Evolutionary conservation across 2,329 filamentous ascomycete species (phyloP).

Genomic region (Fusarium guadeloupense): DNA sequence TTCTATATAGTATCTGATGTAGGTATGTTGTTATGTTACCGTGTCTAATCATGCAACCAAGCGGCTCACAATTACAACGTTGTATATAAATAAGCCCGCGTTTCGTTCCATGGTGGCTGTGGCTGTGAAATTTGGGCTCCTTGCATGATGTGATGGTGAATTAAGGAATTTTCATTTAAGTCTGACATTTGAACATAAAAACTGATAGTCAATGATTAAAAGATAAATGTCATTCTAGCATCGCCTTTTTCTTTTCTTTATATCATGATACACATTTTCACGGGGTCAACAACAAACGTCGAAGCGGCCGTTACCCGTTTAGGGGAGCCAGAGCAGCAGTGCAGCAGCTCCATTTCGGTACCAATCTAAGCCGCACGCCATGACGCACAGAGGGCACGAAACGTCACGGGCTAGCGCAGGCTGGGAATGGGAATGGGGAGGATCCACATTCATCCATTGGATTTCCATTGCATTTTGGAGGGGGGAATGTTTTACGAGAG

Average conservation of each 20-base stretch:
- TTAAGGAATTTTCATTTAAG: background rate
- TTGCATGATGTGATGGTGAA: slow-evolving; percentile 15
- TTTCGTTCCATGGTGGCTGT: slow-evolving; percentile 31
- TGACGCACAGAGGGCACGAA: slow-evolving; percentile 34
- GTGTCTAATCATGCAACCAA: background rate
- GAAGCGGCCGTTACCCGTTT: slow-evolving; percentile 21
- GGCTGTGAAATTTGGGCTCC: slow-evolving; percentile 28
- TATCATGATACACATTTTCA: background rate
- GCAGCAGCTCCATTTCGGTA: slow-evolving; percentile 22
- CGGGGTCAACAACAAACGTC: background rate
- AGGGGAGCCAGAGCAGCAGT: slow-evolving; percentile 1
- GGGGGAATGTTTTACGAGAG: slow-evolving; percentile 34
- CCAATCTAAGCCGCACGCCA: slow-evolving; percentile 36
- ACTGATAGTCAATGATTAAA: background rate
- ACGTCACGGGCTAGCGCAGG: slow-evolving; percentile 19
- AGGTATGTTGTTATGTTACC: no score
- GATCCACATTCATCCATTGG: no score
- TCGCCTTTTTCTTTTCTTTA: background rate
- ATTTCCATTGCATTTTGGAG: background rate
- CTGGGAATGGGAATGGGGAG: no score
- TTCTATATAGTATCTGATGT: no score
- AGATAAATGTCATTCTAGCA: background rate
- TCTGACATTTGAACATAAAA: no score
- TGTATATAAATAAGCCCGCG: slow-evolving; percentile 20
- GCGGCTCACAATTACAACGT: slow-evolving; percentile 23